These are phyloP conservation scores for Pilaira anomala DNA, from an alignment of 192 early-diverging fungal genomes.

Conservation along the genomic window DNA sequence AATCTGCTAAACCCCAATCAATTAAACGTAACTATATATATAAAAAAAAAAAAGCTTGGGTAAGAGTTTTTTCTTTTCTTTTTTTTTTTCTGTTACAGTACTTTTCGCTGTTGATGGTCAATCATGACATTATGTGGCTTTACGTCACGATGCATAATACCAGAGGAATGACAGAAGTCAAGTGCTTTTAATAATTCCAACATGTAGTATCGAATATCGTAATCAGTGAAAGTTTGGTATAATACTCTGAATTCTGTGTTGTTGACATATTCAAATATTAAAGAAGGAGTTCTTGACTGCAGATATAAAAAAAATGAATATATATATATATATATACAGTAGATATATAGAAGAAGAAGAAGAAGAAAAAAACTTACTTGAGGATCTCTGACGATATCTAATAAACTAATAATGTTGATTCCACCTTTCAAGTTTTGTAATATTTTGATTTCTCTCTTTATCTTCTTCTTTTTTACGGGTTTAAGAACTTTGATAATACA, in stretches of 20 bases:
- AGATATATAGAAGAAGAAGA: no score
- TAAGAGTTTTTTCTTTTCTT: background rate
- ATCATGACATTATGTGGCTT: constrained; percentile 99
- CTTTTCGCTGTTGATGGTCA: constrained; percentile 88
- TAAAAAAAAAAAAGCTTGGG: background rate
- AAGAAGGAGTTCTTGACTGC: constrained; percentile 92
- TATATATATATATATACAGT: background rate
- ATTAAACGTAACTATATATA: constrained; percentile 77
- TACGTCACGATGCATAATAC: constrained; percentile 99
- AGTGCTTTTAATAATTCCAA: constrained; percentile 95
- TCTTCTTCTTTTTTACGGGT: constrained; percentile 99
- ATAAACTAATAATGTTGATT: constrained; percentile 85
- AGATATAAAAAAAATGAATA: no score
- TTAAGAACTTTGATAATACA: constrained; percentile 99
- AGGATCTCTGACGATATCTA: constrained; percentile 94
- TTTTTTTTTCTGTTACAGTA: no score
- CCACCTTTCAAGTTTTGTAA: constrained; percentile 95
- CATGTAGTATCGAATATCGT: constrained; percentile 96
- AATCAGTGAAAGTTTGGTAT: constrained; percentile 91
- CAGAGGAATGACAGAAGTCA: constrained; percentile 95
- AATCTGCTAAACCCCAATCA: constrained; percentile 99
- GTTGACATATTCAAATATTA: constrained; percentile 96
- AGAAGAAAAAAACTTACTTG: constrained; percentile 64
- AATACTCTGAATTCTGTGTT: constrained; percentile 97
- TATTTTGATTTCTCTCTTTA: constrained; percentile 99